A percentile compares a stretch with the other conserved stretches of the same genome.
phyloP scores from a whole-genome alignment of 2,329 filamentous ascomycete species.

The Claviceps pazoutovae region DNA sequence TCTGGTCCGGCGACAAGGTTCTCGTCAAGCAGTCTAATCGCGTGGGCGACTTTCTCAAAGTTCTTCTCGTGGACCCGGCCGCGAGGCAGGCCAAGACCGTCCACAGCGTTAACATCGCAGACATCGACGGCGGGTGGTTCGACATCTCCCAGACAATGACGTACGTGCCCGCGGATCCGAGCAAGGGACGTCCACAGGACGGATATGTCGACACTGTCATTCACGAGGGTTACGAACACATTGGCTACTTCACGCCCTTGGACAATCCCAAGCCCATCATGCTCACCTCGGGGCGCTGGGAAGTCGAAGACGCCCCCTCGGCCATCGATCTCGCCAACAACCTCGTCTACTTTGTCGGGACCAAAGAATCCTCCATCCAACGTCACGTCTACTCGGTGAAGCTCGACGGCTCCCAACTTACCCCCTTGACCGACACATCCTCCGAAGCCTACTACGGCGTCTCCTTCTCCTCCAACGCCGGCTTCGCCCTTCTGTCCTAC shows the following conservation, averaged over 20 bases:
- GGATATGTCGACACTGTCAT: slow-evolving; percentile 91
- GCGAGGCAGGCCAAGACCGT: slow-evolving; percentile 63
- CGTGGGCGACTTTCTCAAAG: slow-evolving; percentile 79
- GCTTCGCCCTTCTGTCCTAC: slow-evolving; percentile 76
- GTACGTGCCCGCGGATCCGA: slow-evolving; percentile 72
- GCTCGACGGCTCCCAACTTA: slow-evolving; percentile 61
- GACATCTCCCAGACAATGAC: slow-evolving; percentile 79
- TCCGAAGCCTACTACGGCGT: slow-evolving; percentile 65
- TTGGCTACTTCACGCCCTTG: slow-evolving; percentile 84
- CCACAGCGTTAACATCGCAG: slow-evolving; percentile 62
- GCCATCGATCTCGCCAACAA: slow-evolving; percentile 75
- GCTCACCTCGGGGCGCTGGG: slow-evolving; percentile 82
- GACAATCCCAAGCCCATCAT: slow-evolving; percentile 70
- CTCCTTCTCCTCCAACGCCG: slow-evolving; percentile 71
- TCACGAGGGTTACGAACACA: slow-evolving; percentile 72
- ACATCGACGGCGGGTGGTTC: slow-evolving; percentile 93
- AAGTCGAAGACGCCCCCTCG: slow-evolving; percentile 74
- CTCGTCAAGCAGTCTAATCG: slow-evolving; percentile 87
- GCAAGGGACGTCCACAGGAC: slow-evolving; percentile 62
- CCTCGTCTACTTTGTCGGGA: slow-evolving; percentile 79
- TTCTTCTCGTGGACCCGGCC: slow-evolving; percentile 71
- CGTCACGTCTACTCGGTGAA: slow-evolving; percentile 85
- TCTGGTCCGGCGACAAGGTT: slow-evolving; percentile 79
- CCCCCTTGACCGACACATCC: slow-evolving; percentile 58
- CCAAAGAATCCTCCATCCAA: slow-evolving; percentile 77